Evolutionary conservation across 2,329 filamentous ascomycete species (phyloP).

Genomic region (Acephala macrosclerotiorum): DNA sequence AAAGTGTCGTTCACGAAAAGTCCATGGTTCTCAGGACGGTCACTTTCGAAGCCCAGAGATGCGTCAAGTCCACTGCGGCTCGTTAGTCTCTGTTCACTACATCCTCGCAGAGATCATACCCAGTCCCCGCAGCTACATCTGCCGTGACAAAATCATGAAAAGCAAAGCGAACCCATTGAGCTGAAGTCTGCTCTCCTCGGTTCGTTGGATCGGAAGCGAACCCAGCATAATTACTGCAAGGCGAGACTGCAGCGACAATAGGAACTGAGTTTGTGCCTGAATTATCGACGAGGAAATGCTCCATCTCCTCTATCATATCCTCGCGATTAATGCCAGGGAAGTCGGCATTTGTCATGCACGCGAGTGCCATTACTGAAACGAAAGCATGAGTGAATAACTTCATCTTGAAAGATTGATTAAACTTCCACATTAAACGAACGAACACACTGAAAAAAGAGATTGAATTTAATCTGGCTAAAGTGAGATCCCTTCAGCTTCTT

Average conservation of each 20-base stretch:
- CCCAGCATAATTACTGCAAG: slow-evolving; percentile 25
- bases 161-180: slow-evolving; percentile 33
- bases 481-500: neutral
- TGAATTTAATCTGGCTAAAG: neutral
- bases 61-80: slow-evolving; percentile 33
- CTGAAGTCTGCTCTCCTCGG: slow-evolving; percentile 31
- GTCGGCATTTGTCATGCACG: neutral
- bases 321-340: slow-evolving; percentile 20
- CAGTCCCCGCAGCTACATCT: slow-evolving; percentile 25
- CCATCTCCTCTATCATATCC: slow-evolving; percentile 28
- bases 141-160: slow-evolving; percentile 34
- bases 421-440: neutral
- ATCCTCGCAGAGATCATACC: slow-evolving; percentile 17
- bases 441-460: neutral
- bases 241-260: slow-evolving; percentile 19
- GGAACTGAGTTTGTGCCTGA: slow-evolving; percentile 21
- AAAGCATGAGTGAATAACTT: slow-evolving; percentile 1
- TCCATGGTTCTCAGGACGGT: slow-evolving; percentile 30
- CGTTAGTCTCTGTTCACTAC: neutral
- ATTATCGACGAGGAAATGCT: slow-evolving; percentile 27
- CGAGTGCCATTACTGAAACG: neutral
- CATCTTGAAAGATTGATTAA: neutral
- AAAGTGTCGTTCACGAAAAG: slow-evolving; percentile 27
- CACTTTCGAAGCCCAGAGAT: slow-evolving; percentile 30
- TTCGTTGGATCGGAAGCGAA: slow-evolving; percentile 15